Conservation (phyloP, 129 eudicot genomes). For the Tagetes patula region DNA sequence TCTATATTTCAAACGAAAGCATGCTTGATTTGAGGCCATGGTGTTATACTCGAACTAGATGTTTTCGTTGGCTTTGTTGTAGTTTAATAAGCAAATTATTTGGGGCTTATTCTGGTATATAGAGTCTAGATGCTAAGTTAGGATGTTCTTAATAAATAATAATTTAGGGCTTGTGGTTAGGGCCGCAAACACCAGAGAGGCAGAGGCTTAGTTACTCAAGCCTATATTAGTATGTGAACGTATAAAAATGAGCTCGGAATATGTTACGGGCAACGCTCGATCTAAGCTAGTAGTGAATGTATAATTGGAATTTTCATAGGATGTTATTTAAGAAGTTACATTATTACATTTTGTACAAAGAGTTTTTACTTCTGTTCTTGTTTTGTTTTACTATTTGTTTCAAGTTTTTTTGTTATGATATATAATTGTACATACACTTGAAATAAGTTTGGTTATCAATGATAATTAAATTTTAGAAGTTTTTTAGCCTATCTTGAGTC, state of each 20-base stretch:
- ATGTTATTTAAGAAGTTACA: neutral
- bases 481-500: neutral
- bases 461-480: neutral
- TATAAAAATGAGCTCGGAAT: neutral
- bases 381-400: neutral
- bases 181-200: neutral
- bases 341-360: neutral
- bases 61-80: neutral
- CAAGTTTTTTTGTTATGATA: neutral
- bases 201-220: too few relatives aligned
- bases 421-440: neutral
- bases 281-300: neutral
- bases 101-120: neutral
- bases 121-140: neutral
- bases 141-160: neutral
- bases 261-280: neutral
- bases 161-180: slow-evolving; percentile 5
- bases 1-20: slow-evolving; percentile 5
- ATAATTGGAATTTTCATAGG: neutral
- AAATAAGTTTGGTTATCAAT: neutral
- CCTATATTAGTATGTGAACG: too few relatives aligned
- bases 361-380: neutral
- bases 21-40: neutral
- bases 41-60: neutral
- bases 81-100: neutral